Evolutionary conservation across 352 stramenopile species (phyloP).

Genomic region (Phytophthora kernoviae): DNA sequence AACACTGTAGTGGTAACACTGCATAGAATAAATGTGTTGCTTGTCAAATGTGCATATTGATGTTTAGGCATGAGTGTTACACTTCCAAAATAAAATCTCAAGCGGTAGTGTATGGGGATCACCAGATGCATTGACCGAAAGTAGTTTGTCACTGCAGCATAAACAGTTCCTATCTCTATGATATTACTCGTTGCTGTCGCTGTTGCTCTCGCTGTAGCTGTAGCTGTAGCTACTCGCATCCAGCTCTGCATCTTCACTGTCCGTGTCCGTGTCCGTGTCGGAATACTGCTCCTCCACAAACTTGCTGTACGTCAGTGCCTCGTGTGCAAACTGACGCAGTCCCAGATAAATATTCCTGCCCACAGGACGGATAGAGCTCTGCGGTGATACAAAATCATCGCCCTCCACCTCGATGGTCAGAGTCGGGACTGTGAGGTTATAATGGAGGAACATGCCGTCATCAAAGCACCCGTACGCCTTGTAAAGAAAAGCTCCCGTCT

Average conservation of each 20-base stretch:
- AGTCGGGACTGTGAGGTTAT: constrained; percentile 65
- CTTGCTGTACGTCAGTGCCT: constrained; percentile 49
- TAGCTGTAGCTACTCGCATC: background rate
- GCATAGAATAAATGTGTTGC: too few species aligned
- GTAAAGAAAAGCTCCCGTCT: constrained; percentile 63
- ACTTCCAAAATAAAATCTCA: too few species aligned
- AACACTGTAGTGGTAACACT: too few species aligned
- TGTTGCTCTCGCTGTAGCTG: constrained; percentile 5
- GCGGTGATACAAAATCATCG: constrained; percentile 63
- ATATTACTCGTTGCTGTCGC: constrained; percentile 4
- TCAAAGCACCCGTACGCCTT: constrained; percentile 75
- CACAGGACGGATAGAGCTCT: constrained; percentile 63
- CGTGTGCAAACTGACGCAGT: constrained; percentile 60
- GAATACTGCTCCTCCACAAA: constrained; percentile 38
- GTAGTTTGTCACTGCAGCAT: too few species aligned
- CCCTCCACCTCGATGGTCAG: constrained; percentile 78
- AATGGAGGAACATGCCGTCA: constrained; percentile 60
- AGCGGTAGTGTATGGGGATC: too few species aligned
- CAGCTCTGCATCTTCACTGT: background rate
- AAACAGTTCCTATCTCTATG: constrained; percentile 8
- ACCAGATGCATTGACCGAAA: too few species aligned
- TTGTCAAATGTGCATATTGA: too few species aligned
- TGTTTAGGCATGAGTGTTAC: too few species aligned
- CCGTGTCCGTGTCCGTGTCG: constrained; percentile 4
- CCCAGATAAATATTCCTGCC: constrained; percentile 61